Evolutionary conservation across 192 early-diverging fungal species (phyloP), one percentile per base, ranked within the genome.

Genomic region (Coemansia sp.): DNA sequence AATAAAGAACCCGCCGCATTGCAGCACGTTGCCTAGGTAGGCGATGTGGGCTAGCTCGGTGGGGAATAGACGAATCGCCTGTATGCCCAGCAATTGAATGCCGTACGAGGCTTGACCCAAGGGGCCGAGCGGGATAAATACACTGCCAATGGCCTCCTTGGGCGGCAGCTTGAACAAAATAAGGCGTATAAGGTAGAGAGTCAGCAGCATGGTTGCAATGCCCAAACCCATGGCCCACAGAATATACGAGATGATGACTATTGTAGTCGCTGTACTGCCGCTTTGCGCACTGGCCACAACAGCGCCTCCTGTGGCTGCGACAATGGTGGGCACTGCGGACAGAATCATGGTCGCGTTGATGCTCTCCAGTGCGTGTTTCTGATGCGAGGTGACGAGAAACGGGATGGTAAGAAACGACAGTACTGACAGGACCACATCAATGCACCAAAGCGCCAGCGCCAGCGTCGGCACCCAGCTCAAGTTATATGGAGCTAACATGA

Each of bases 111-210:
- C 65, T 61, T 76, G 78, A 39, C 64, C 77, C 13, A 82, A 53
- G 8, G 80, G 80, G 9, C 82, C 82, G 5, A 78, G 42, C 2
- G 82, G 82, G 18, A 83, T 53, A 46, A 83, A 80, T 1, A 58
- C 46, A 13, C 62, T 73, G 38, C 65, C 69, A 26, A 83, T 78
- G 8, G 70, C 70, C 17, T 83, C 80, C 11, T 63, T 63, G n/a
- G 66, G 61, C 15, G 82, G 82, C 43, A 82, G 73, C 46, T 68
- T 78, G 45, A 64, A 58, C 5, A 83, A 18, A 6, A 59, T 45
- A 8, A 81, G 58, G 8, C 82, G 70, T 2, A 68, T 54, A 11
- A 81, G 49, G 36, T 83, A 83, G n/a, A 80, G 37, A 0, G 60
- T 60, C 14, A 78, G 54, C 17, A 83, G 51, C 48, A 73, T 68